phyloP scores from a whole-genome alignment of 805 yeast species.

The Cyberlindnera amylophila region DNA sequence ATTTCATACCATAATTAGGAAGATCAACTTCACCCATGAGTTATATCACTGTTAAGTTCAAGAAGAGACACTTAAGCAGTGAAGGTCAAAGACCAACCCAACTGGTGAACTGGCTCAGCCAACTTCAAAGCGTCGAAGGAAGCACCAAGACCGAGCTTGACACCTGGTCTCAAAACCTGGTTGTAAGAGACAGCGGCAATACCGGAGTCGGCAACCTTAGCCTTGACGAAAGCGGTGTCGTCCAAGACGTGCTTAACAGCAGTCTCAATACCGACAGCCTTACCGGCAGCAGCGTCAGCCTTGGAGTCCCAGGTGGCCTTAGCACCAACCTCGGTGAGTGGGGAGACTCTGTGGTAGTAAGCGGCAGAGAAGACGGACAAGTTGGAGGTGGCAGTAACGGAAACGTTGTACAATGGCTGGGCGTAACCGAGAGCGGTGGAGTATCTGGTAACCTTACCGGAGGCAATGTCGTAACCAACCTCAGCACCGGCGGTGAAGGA shows the following conservation, averaged over 20 bases:
- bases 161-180: conserved; percentile 94
- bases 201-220: conserved; percentile 95
- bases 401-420: conserved; percentile 75
- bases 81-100: conserved; percentile 92
- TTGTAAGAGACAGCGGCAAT: conserved; percentile 90
- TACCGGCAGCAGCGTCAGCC: conserved; percentile 57
- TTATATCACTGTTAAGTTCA: too few relatives aligned
- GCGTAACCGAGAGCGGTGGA: conserved; percentile 92
- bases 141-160: conserved; percentile 94
- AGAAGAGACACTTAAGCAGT: conserved; percentile 62
- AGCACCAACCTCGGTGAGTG: conserved; percentile 94
- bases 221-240: conserved; percentile 86
- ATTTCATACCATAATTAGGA: not conserved
- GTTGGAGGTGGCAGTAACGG: conserved; percentile 81
- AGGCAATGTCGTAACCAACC: conserved; percentile 91
- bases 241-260: conserved; percentile 95
- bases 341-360: conserved; percentile 93
- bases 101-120: conserved; percentile 95
- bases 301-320: conserved; percentile 93
- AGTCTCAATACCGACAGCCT: conserved; percentile 87
- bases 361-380: conserved; percentile 89
- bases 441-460: conserved; percentile 91
- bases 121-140: conserved; percentile 94
- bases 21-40: conserved; percentile 5
- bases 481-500: conserved; percentile 97